Percentiles rank a stretch among this genome's conserved stretches.
Conservation (phyloP, 2,329 filamentous ascomycete genomes). For the Cladosporium sp. region DNA sequence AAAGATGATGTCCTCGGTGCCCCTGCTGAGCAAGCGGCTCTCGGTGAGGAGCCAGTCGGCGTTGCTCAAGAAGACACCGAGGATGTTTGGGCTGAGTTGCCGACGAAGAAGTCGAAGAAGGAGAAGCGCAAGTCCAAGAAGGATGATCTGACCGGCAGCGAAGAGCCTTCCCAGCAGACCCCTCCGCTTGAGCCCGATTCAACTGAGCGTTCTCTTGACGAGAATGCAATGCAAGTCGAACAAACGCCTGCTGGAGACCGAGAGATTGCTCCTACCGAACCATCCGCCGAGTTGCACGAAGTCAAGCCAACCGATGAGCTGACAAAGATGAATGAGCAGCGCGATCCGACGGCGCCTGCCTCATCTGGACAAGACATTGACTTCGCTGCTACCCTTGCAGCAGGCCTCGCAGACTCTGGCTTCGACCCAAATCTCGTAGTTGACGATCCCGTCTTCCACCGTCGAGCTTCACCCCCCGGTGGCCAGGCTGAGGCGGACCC, state of each 20-base stretch:
- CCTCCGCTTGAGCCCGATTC: no score
- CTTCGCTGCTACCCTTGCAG: conserved; percentile 43
- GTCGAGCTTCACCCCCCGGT: conserved; percentile 29
- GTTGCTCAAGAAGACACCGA: neutral
- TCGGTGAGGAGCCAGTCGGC: neutral
- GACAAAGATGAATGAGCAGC: neutral
- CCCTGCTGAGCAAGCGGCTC: neutral
- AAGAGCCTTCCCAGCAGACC: no score
- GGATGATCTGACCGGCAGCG: conserved; percentile 13
- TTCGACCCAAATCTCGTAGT: conserved; percentile 42
- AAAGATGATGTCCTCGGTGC: neutral
- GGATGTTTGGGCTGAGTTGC: neutral
- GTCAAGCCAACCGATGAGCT: neutral
- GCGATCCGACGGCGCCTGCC: neutral
- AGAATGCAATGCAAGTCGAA: no score
- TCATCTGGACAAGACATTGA: conserved; percentile 33
- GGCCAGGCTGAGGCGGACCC: conserved; percentile 29
- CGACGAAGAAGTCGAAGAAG: conserved; percentile 30
- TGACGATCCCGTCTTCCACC: conserved; percentile 34
- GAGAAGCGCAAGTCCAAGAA: conserved; percentile 30
- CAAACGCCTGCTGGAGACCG: no score
- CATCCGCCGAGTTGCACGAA: no score
- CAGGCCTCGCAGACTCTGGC: conserved; percentile 40
- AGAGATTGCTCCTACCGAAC: no score
- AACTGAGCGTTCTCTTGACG: no score